Evolutionary conservation across 129 eudicot species (phyloP).

Genomic region (Arctium minus): DNA sequence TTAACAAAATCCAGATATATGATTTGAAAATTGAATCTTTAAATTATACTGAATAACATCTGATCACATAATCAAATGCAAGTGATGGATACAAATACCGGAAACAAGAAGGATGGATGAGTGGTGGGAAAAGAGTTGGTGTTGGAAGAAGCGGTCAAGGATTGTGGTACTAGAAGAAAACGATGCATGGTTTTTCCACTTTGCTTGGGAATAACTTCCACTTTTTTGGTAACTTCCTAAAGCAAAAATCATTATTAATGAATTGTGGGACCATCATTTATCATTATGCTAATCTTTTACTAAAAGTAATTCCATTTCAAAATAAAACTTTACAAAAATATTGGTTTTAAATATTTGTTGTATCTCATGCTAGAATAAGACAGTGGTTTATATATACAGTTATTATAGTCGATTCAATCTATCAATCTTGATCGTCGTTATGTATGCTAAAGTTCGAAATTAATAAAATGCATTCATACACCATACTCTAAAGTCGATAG

Average conservation of each 20-base stretch:
- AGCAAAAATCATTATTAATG: constrained; percentile 27
- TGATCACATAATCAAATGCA: not conserved
- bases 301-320: not conserved
- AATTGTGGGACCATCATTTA: constrained; percentile 15
- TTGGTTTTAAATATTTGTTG: not conserved
- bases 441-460: not conserved
- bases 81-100: not conserved
- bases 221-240: constrained; percentile 5
- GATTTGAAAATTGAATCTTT: not conserved
- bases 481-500: not conserved
- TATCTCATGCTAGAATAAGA: not conserved
- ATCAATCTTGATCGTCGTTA: not conserved
- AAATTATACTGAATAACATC: not conserved
- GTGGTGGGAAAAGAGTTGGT: constrained; percentile 11
- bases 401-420: not conserved
- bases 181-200: constrained; percentile 28
- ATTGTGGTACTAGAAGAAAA: constrained; percentile 7
- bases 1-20: not conserved
- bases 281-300: not conserved
- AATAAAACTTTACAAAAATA: not conserved
- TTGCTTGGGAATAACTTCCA: constrained; percentile 27
- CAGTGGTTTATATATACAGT: not conserved
- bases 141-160: not conserved
- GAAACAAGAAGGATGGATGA: not conserved
- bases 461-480: not conserved